phyloP scores from a whole-genome alignment of 1,284 basidiomycete genomes.

The Leucoagaricus sp. region DNA sequence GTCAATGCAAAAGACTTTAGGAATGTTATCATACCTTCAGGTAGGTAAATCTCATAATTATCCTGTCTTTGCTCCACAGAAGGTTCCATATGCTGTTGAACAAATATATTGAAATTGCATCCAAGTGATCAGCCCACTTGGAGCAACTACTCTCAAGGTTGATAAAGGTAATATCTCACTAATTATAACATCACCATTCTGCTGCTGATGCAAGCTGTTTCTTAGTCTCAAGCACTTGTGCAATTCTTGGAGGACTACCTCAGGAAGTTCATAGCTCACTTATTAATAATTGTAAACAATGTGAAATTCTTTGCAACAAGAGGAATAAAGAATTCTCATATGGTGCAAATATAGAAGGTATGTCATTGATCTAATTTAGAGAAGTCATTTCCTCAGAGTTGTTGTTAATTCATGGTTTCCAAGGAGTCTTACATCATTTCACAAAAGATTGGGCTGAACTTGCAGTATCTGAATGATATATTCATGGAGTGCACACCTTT shows the following conservation, averaged over 20 bases:
- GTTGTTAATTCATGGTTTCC: not conserved
- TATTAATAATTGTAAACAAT: not conserved
- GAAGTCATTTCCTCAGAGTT: no score
- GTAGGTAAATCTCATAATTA: not conserved
- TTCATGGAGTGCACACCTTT: not conserved
- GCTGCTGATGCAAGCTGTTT: not conserved
- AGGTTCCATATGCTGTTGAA: not conserved
- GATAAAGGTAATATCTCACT: not conserved
- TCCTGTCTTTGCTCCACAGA: not conserved
- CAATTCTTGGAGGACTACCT: not conserved
- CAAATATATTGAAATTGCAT: not conserved
- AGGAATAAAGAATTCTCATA: not conserved
- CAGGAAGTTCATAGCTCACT: not conserved
- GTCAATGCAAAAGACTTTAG: not conserved
- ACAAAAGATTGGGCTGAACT: not conserved
- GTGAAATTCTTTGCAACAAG: not conserved
- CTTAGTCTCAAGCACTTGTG: not conserved
- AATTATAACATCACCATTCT: not conserved
- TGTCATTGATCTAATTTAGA: no score
- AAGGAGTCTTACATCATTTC: not conserved
- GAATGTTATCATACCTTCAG: not conserved
- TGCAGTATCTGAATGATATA: not conserved
- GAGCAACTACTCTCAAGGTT: not conserved
- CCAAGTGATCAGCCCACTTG: not conserved
- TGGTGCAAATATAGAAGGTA: not conserved